Conservation (phyloP, 2,329 filamentous ascomycete species). For the Trichophyton schoenleinii region DNA sequence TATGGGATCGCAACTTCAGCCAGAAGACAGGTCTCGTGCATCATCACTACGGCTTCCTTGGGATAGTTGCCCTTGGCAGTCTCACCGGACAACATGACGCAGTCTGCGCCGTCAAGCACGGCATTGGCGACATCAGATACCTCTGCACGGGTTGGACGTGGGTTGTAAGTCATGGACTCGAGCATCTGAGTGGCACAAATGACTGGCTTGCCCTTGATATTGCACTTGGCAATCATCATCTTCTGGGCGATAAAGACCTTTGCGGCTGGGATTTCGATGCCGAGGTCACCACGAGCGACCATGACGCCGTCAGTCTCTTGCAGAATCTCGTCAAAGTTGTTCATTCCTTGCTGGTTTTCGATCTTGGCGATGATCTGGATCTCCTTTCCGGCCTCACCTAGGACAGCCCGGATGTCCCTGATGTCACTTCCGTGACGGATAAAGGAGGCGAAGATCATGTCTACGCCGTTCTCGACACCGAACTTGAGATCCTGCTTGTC, state of each 20-base stretch:
- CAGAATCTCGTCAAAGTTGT: constrained; percentile 98
- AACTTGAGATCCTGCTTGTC: constrained; percentile 89
- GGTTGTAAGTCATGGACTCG: constrained; percentile 99
- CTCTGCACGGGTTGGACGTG: constrained; percentile 91
- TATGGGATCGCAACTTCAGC: constrained; percentile 97
- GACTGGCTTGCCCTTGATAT: constrained; percentile 95
- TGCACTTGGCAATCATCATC: constrained; percentile 99
- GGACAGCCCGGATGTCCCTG: constrained; percentile 75
- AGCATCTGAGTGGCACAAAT: constrained; percentile 99
- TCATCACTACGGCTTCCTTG: constrained; percentile 82
- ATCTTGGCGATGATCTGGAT: constrained; percentile 99
- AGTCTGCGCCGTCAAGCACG: constrained; percentile 93
- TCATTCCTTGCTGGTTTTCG: constrained; percentile 98
- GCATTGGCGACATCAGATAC: constrained; percentile 98
- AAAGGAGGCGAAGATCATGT: constrained; percentile 98
- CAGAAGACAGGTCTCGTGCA: constrained; percentile 94
- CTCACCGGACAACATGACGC: constrained; percentile 98
- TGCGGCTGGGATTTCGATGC: constrained; percentile 95
- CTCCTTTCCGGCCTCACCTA: constrained; percentile 82
- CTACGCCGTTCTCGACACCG: constrained; percentile 95
- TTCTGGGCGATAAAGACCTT: constrained; percentile 99
- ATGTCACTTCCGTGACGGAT: constrained; percentile 93
- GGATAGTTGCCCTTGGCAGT: constrained; percentile 97
- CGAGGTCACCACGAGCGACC: constrained; percentile 95
- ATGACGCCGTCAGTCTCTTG: constrained; percentile 96